These are phyloP conservation scores for Botryosphaeria dothidea DNA, from an alignment of 2,329 filamentous ascomycete genomes.

Conservation along the genomic window DNA sequence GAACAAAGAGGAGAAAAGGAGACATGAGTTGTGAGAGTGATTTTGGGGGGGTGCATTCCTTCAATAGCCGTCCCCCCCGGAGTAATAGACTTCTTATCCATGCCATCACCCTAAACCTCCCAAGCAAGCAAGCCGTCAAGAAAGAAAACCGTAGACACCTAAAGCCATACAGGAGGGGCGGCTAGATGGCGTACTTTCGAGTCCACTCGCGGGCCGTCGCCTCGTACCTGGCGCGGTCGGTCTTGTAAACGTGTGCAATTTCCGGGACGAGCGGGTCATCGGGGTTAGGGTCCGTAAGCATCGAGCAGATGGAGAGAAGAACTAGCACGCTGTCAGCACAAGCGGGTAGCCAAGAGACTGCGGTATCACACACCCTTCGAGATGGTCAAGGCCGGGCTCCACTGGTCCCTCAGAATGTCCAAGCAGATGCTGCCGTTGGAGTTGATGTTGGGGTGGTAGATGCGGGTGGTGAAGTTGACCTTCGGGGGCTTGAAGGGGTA, in stretches of 20 bases:
- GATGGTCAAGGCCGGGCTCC: conserved; percentile 97
- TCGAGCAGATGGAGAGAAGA: conserved; percentile 97
- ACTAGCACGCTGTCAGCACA: conserved; percentile 56
- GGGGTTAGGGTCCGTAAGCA: conserved; percentile 99
- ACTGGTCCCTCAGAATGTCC: conserved; percentile 98
- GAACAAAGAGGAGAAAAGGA: conserved; percentile 20
- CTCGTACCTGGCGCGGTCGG: conserved; percentile 92
- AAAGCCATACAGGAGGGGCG: conserved; percentile 18
- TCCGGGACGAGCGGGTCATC: conserved; percentile 98
- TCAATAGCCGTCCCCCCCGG: conserved; percentile 10
- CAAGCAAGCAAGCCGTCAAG: conserved; percentile 20
- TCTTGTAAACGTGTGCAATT: conserved; percentile 99
- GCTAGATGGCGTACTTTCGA: conserved; percentile 94
- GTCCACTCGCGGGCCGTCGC: conserved; percentile 98
- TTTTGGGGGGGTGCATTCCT: conserved; percentile 28
- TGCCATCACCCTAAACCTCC: conserved; percentile 20
- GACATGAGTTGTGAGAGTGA: conserved; percentile 22
- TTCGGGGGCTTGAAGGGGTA: conserved; percentile 99
- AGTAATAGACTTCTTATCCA: conserved; percentile 19
- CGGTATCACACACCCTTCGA: conserved; percentile 76
- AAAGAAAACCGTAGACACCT: conserved; percentile 19
- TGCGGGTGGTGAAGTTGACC: conserved; percentile 99
- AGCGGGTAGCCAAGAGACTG: background rate
- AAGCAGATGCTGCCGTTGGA: conserved; percentile 99
- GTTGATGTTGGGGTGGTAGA: conserved; percentile 99